Evolutionary conservation across 1,139 yeast genomes (phyloP), one percentile per base, ranked within the genome.

Genomic region (Kodamaea derodonti): DNA sequence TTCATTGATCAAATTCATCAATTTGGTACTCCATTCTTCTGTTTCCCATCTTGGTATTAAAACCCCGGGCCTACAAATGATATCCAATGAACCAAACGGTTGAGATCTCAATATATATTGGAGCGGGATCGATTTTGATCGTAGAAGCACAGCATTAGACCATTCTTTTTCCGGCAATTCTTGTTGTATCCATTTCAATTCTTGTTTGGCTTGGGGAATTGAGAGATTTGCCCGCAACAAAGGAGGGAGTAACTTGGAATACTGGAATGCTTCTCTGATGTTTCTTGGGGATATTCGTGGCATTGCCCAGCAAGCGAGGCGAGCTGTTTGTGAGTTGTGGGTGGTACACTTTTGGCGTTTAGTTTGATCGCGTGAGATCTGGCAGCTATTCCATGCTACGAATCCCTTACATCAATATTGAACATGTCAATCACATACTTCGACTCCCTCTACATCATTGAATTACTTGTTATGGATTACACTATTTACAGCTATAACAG

Each of bases 21-120:
- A 51, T 37, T 66, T 67, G 22, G 60, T 24, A 6, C 75, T 67
- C 97, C 97, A 90, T 49, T 87, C 96, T 52, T 92, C 97, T 0
- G 98, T 92, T 52, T 92, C 98, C 84, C 95, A 81, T 33, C 98
- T 61, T 0, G 98, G 98, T 29, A 92, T 88, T 40, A 92, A 61
- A 2, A 87, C 97, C 0, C 80, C 79, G 1, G 65, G 66, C 17
- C 58, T 49, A 49, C 96, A 86, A 22, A 50, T 43, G 3, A 92
- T 68, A 14, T 74, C 76, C 32, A 90, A 54, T 0, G 57, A 45
- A 0, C 95, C 95, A 62, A 92, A 92, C 1, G 97, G 97, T 59
- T 90, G 97, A 1, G 79, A 61, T 1, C 90, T 88, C 15, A 92
- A 62, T 7, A 92, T 75, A 54, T 92, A 88, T 56, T 92, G 97